Conservation (phyloP, 2,329 filamentous ascomycete genomes). For the Aspergillus ochraceus region DNA sequence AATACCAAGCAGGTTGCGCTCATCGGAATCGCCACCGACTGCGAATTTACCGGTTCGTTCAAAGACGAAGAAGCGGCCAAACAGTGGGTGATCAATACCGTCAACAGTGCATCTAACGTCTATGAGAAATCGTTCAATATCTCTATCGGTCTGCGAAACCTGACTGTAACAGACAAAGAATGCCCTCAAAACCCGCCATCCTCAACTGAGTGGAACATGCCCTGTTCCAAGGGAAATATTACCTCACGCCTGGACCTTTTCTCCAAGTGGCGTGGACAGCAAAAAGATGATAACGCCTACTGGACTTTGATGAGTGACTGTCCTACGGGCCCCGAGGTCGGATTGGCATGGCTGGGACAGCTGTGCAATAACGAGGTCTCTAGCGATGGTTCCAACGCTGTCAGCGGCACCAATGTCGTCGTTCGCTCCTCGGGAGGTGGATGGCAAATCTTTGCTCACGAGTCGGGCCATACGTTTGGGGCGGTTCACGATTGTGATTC, state of each 20-base stretch:
- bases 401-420: constrained; percentile 86
- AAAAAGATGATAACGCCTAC: constrained; percentile 79
- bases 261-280: constrained; percentile 80
- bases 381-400: constrained; percentile 62
- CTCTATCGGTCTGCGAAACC: constrained; percentile 81
- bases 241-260: constrained; percentile 81
- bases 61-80: constrained; percentile 64
- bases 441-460: constrained; percentile 96
- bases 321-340: constrained; percentile 79
- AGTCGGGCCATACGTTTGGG: constrained; percentile 91
- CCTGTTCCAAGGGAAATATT: constrained; percentile 62
- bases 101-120: constrained; percentile 82
- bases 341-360: constrained; percentile 89
- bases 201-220: constrained; percentile 79
- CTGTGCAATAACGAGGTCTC: constrained; percentile 65
- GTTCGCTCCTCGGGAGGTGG: constrained; percentile 77
- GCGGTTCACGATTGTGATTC: constrained; percentile 89
- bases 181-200: constrained; percentile 70
- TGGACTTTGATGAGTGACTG: constrained; percentile 89
- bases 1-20: constrained; percentile 87
- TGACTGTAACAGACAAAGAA: constrained; percentile 72
- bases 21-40: constrained; percentile 90
- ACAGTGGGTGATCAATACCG: constrained; percentile 74
- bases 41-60: constrained; percentile 77
- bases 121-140: constrained; percentile 95